Conservation (phyloP, 208 protist species). For the Acanthamoeba sp. region DNA sequence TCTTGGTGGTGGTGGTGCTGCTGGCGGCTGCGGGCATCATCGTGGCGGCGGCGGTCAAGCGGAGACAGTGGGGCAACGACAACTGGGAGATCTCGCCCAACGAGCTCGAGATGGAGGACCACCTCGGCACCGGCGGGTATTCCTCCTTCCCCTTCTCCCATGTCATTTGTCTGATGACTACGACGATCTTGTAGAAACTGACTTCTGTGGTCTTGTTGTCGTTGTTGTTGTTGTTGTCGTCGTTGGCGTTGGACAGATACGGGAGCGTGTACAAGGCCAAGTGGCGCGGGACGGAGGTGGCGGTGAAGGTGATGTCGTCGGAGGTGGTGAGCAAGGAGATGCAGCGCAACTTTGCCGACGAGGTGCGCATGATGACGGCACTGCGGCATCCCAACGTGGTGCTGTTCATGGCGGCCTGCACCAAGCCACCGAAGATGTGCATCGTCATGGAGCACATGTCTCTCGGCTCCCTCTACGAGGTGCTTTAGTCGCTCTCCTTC, state of each 20-base stretch:
- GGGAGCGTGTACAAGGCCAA: slow-evolving; percentile 48
- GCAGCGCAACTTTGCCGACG: slow-evolving; percentile 50
- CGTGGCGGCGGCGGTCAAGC: neutral
- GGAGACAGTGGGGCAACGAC: neutral
- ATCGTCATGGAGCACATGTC: slow-evolving; percentile 66
- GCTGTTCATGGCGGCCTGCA: slow-evolving; percentile 61
- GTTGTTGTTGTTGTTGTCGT: no score
- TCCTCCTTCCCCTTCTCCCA: neutral
- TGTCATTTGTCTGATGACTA: no score
- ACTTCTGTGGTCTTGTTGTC: no score
- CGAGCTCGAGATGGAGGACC: slow-evolving; percentile 43
- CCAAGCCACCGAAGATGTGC: slow-evolving; percentile 33
- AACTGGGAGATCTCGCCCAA: slow-evolving; percentile 23
- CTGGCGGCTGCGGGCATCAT: neutral
- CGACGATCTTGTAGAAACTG: no score
- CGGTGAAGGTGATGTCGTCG: slow-evolving; percentile 57
- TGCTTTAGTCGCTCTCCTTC: neutral
- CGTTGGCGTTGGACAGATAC: neutral
- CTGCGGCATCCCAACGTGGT: slow-evolving; percentile 55
- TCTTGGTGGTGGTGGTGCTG: neutral
- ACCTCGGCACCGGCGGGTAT: neutral
- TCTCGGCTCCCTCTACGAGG: slow-evolving; percentile 43
- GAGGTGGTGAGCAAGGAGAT: slow-evolving; percentile 32
- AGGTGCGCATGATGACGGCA: slow-evolving; percentile 59
- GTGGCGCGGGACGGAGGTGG: slow-evolving; percentile 63